These are phyloP conservation scores for Postia placenta DNA, from an alignment of 768 basidiomycete genomes.

Conservation along the genomic window DNA sequence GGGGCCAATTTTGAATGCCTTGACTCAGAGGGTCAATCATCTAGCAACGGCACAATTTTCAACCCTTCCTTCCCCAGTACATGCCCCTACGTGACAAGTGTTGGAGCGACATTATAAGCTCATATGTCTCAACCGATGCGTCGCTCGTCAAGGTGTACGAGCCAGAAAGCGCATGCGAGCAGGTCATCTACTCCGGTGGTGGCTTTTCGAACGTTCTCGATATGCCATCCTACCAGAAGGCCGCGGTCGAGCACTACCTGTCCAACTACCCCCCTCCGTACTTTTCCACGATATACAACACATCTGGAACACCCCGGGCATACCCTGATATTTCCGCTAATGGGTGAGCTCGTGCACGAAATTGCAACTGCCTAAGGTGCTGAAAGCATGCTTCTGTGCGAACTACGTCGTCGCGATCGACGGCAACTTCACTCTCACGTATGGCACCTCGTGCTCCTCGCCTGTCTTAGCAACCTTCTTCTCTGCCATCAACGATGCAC, in stretches of 20 bases:
- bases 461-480: constrained; percentile 30
- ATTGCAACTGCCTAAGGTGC: not conserved
- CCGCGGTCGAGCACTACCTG: constrained; percentile 24
- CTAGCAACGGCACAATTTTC: constrained; percentile 6
- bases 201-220: constrained; percentile 37
- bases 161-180: constrained; percentile 33
- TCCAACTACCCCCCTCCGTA: constrained; percentile 28
- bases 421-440: constrained; percentile 26
- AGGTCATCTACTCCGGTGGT: constrained; percentile 32
- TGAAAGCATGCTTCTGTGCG: constrained; percentile 11
- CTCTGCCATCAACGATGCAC: constrained; percentile 32
- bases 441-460: constrained; percentile 32
- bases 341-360: constrained; percentile 16
- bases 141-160: constrained; percentile 17
- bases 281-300: constrained; percentile 27
- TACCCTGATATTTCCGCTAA: constrained; percentile 30
- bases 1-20: constrained; percentile 28
- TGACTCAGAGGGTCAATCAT: constrained; percentile 20
- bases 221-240: constrained; percentile 28
- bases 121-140: no score
- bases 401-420: constrained; percentile 27
- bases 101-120: no score
- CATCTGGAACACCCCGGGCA: constrained; percentile 23
- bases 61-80: constrained; percentile 17
- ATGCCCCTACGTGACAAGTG: constrained; percentile 35